Base-by-base conservation (phyloP, 2,329 filamentous ascomycete species). In the Catunica adiposa region DNA sequence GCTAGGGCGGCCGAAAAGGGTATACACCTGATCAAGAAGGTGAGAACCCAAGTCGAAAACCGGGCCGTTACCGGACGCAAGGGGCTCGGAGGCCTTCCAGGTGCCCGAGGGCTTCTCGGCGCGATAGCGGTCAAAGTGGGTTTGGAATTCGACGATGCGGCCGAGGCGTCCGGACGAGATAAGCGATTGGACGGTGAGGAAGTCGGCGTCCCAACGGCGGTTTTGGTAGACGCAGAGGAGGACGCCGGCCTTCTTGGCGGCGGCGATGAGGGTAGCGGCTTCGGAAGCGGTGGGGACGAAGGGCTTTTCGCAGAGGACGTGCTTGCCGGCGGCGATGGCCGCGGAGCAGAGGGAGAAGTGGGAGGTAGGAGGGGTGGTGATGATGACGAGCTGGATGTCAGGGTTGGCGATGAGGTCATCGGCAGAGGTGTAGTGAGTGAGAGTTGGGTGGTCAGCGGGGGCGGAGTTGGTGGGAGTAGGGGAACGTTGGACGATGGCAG, bases 271-370 rank as follows among this genome's bases (percentile, higher is more conserved):
- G 61, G 78, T 69, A 34, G 78, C 73, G 9, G 85, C 85, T 68
- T 89, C 81, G 57, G 77, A 72, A 1, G 77, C 72, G 1, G 81
- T 84, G 20, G 85, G 82, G 11, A 86, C 84, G 65, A 90, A 90
- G 1, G 86, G 86, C 71, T 90, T 90, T 71, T 90, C 86, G 51
- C 84, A 83, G 54, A 90, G 72, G 25, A 89, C 83, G 66, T 90
- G 82, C 71, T 89, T 89, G 62, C 82, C 82, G 8, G 76, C 72
- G 64, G 83, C 73, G 51, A 90, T 72, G 0, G 83, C 81, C 53
- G 76, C 67, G 66, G 80, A 80, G 37, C 79, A 72, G 62, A 89
- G 72, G 15, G 72, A 66, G 64, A 80, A 85, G 70, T 90, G 86
- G 9, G 79, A 82, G 59, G 82, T 75, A 0, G 86, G 86, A 0